Evolutionary conservation across 805 yeast species (phyloP), one percentile per base, ranked within the genome.

Genomic region (Scheffersomyces lignosus): DNA sequence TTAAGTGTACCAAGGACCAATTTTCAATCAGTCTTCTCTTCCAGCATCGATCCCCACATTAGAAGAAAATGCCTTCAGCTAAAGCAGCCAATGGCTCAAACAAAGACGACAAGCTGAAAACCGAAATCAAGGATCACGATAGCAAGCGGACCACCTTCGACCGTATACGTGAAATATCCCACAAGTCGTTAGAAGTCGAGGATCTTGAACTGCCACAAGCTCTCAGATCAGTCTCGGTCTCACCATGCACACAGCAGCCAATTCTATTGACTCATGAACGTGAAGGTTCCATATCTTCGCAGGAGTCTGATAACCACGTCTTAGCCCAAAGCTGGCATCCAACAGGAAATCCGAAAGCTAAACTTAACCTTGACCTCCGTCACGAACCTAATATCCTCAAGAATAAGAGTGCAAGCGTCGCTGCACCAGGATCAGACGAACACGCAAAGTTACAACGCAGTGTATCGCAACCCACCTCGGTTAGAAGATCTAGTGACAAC

Each of bases 271-370:
- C 10, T 25, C 14, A 15, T 9, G 12, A 22, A 22, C 25, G 10
- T 12, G 12, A 22, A 12, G 10, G 12, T 20, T 8, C 37, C 37
- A 18, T 15, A 16, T 22, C 20, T 10, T 27, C 12, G n/a, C n/a
- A n/a, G 8, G 33, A 38, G 13, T 38, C 42, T 18, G 27, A 22
- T 18, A 18, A 25, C 10, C 38, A 34, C 15, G 14, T 41, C n/a
- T 23, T 41, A 7, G 35, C 44, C 9, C 25, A 39, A 5, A 40
- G 43, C 34, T 43, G 47, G 47, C 31, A 36, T 24, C 40, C 44
- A 12, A 27, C 17, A n/a, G n/a, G n/a, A n/a, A n/a, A n/a, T n/a
- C 15, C 30, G 18, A n/a, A 16, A 9, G 34, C 23, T 3, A 18
- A 30, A 4, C 36, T 9, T 5, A 3, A 18, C 23, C 7, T 33